Base-by-base conservation (phyloP, 805 yeast genomes). In the Clavispora asparagi region DNA sequence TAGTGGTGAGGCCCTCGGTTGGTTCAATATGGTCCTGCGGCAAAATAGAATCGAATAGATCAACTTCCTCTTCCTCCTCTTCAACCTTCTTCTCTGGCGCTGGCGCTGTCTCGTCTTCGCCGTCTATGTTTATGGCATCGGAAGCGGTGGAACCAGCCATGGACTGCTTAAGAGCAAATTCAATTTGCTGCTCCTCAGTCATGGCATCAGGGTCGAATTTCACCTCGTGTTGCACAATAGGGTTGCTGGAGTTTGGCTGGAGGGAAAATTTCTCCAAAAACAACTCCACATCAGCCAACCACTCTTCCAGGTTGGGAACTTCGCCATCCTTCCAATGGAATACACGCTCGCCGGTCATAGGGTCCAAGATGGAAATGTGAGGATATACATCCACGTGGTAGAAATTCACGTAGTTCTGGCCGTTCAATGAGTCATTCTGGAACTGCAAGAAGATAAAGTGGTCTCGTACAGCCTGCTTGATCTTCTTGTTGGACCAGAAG, bases 291-390 rank as follows among this genome's bases (percentile, higher is more conserved):
- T 87, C 88, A 35, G 76, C 74, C 8, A 83, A 62, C 81, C 91
- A 91, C 16, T 65, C 71, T 4, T 75, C 73, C 0, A 76, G 71
- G 16, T 68, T 67, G 0, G 95, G 95, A 1, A 81, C 83, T 28
- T 65, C 67, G 0, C 78, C 79, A 39, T 71, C 76, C n/a, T 73
- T 68, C 96, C 97, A 94, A 44, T 73, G 74, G 54, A 78, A 77
- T 46, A 89, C 77, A 49, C 95, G 75, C 65, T 94, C 99, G 19
- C 98, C 98, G 0, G 99, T 94, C 62, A 91, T 81, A 2, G 99
- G 97, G 59, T 94, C 99, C 42, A 94, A 62, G 35, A 94, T 87
- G 1, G 97, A 87, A 37, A 94, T 82, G 62, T 94, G 97, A 1
- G 99, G 99, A 61, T 70, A 85, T 23, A 76, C 78, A 1, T 72